Base-by-base conservation (phyloP, 2,329 filamentous ascomycete species). In the Thielaviopsis punctulata region DNA sequence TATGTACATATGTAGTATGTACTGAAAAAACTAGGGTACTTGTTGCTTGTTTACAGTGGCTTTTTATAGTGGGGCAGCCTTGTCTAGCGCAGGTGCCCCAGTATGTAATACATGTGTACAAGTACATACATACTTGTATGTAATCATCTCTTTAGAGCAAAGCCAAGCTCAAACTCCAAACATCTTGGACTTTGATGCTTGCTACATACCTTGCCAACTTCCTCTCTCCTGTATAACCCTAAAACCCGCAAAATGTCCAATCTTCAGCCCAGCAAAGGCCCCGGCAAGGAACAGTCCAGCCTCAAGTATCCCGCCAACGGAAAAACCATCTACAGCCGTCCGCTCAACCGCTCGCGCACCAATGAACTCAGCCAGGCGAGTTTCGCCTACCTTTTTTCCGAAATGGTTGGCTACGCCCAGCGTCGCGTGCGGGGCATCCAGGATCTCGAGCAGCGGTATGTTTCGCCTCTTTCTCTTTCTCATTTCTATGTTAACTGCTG, bases 251-350 rank as follows among this genome's bases (percentile, higher is more conserved):
- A 56, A 57, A 77, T 77, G 73, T 68, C 73, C 54, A 76, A 73
- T 62, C 63, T 72, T 43, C 72, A 73, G 59, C 65, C 72, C 53
- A 62, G 67, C 57, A 68, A 72, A 57, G 60, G 67, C 23, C 64
- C 68, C 55, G 66, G 68, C 59, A 71, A 73, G 63, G 72, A 69
- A 52, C 66, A 73, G 58, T 65, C 73, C 30, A 82, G 85, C 23
- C 80, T 98, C 56, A 85, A 88, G 59, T 86, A 93, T 62, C 90
- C 92, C 47, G 86, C 86, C 53, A 94, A 81, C 66, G 87, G 88
- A 70, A 96, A 96, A 71, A 95, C 88, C 58, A 96, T 98, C 70
- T 98, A 96, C 72, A 88, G 95, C 72, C 79, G 92, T 52, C 88
- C 94, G 56, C 73, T 96, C 56, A 95, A 95, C 68, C 84, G 92